Evolutionary conservation across 163 green algal genomes (phyloP), one percentile per base, ranked within the genome.

Genomic region (Chlamydomonas reinhardtii): DNA sequence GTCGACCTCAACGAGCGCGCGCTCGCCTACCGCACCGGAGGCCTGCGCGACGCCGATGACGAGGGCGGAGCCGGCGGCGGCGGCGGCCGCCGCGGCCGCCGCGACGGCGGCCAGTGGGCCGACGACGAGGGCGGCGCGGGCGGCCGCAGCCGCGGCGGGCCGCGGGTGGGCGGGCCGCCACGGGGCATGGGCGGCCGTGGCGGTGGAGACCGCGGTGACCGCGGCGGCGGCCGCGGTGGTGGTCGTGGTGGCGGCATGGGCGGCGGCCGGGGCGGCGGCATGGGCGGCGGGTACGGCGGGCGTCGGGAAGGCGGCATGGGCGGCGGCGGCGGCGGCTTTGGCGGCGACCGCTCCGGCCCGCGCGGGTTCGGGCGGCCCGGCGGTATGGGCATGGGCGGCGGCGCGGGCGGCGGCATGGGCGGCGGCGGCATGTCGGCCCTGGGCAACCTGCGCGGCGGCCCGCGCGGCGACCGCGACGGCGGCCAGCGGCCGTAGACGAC

Each of bases 1-100:
- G 94, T 99, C 19, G 98, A 99, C 83, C 92, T 98, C 29, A 99
- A 99, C 88, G 98, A 99, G 93, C 93, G 96, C 39, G 97, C 97
- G 4, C 88, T 98, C 22, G 82, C 86, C 64, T 92, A 91, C 83
- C 83, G 86, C 52, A 87, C 70, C 6, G 96, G 96, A 61, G 92
- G 91, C 43, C 79, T 97, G 64, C 92, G 92, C 17, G 94, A 95
- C 65, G 91, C 92, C 20, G 94, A 98, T 48, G 95, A 98, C 29
- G 94, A 97, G 66, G 94, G 81, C 73, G 90, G 83, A 73, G 88
- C 32, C 12, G 59, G 87, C 56, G 37, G 85, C 34, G 68, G 80
- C 35, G 62, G 85, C 31, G 75, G 85, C 52, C 48, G 84, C 39
- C 71, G 78, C 75, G 73, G 86, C 48, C 71, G 82, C 31, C 90